Base-by-base conservation (phyloP, 176 grass and related monocot species). In the Ananas comosus region DNA sequence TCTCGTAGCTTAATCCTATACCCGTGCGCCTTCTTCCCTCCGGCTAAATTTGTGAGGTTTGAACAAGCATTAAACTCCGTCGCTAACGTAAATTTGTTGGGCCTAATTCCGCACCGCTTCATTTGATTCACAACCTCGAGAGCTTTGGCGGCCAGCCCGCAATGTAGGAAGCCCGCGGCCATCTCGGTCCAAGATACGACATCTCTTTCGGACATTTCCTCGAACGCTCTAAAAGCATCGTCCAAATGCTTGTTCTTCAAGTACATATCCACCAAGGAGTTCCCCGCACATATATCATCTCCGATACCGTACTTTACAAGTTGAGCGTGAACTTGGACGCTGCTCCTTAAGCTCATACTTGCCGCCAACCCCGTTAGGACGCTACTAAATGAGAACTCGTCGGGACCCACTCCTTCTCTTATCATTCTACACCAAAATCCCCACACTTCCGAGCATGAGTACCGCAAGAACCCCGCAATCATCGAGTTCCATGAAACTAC, bases 261-360 rank as follows among this genome's bases (percentile, higher is more conserved):
- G 67, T 91, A 91, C 88, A 85, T 91, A n/a, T 91, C 85, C 18
- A 87, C 17, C 76, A 87, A 24, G 3, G 85, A 87, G 57, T 91
- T 87, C 8, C 79, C 70, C 21, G 82, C 88, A 4, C 71, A 85
- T 3, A 82, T 76, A 16, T 91, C 85, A 0, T 53, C 68, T 1
- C 76, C 53, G 2, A 82, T 71, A 58, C 85, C 88, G 28, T 71
- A 79, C 85, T 82, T 91, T 17, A 87, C 58, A 47, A 88, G 71
- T 67, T 87, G 79, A 6, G 68, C 79, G 2, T 91, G 88, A 49
- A 82, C 79, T 51, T 91, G 88, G 16, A 85, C 64, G 22, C 85
- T 81, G 2, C 51, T 64, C 13, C 0, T 21, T 65, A 82, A 71
- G 81, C 72, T 72, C 0, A 51, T 2, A 1, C 49, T 51, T 0